Evolutionary conservation across 78 protist species (phyloP), one percentile per base, ranked within the genome.

Genomic region (slime mould (Dictyostelium discoideum)): DNA sequence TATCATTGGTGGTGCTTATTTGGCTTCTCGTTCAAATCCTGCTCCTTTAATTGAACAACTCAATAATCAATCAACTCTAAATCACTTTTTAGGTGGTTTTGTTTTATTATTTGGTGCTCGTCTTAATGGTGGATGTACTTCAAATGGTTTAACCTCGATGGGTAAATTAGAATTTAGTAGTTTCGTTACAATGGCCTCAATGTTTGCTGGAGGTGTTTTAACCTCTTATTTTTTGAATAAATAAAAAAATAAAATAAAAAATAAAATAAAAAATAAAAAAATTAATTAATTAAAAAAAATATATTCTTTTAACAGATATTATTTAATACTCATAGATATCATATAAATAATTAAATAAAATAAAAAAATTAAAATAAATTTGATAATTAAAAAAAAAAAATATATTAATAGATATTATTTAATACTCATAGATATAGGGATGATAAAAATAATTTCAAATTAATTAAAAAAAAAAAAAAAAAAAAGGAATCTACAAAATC

Each of bases 151-250:
- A 13, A 85, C 92, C 16, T 86, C 87, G 2, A 80, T 93, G 90
- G 89, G 84, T 5, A 93, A 82, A 57, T 42, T 76, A 86, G 87
- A 84, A 77, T 8, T 85, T 65, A 72, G 89, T 29, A 85, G 92
- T 26, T 79, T 93, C 37, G n/a, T 85, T 20, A n/a, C 96, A 16
- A 77, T 93, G 7, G 96, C 96, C 5, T n/a, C 85, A 32, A 14
- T 83, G 24, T 93, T 93, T 54, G 96, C 54, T 11, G 92, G 96
- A 37, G 96, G 96, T 77, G 85, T 93, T 29, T n/a, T 40, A 29
- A 69, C 96, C 9, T 74, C 83, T 5, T 83, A 32, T 63, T 83
- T 92, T 18, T 83, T 57, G 63, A 83, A 37, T 42, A 77, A 40
- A 77, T 77, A 77, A 77, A 77, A 72, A 72, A 10, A 72, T 29